Percentiles rank a stretch among this genome's conserved stretches.
Evolutionary conservation across 352 stramenopile species (phyloP).

Genomic region (Pythium biforme): DNA sequence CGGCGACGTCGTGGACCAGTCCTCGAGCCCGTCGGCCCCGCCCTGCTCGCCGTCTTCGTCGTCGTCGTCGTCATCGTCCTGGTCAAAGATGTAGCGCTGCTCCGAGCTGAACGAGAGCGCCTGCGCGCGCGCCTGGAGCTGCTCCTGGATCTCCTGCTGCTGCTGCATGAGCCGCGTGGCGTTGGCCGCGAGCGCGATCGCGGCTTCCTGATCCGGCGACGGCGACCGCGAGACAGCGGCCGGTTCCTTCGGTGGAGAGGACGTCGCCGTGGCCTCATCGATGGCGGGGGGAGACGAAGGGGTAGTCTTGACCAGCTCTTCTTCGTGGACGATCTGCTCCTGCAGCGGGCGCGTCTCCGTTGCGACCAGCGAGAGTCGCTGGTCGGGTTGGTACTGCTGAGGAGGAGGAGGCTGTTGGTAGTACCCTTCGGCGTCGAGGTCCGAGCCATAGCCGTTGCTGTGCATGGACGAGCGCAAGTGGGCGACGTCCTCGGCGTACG

Average conservation of each 20-base stretch:
- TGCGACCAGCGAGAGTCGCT: conserved; percentile 1
- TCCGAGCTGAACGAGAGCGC: conserved; percentile 24
- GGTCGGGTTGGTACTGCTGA: conserved; percentile 1
- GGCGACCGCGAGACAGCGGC: not conserved
- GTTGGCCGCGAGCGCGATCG: conserved; percentile 9
- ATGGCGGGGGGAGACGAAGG: not conserved
- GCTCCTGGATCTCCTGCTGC: conserved; percentile 18
- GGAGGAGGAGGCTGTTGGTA: not conserved
- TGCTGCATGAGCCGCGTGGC: conserved; percentile 14
- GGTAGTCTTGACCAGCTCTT: conserved; percentile 1
- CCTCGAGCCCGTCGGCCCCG: conserved; percentile 28
- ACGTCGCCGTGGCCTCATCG: not conserved
- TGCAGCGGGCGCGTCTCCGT: not conserved
- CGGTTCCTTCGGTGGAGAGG: not conserved
- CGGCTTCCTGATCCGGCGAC: conserved; percentile 6
- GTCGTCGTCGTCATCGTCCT: conserved; percentile 32
- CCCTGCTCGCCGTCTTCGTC: conserved; percentile 33
- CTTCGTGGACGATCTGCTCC: conserved; percentile 6
- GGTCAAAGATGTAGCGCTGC: conserved; percentile 24
- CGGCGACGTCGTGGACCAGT: conserved; percentile 23
- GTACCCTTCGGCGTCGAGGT: not conserved
- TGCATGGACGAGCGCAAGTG: not conserved
- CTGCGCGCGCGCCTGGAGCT: conserved; percentile 12
- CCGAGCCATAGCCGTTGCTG: conserved; percentile 2
- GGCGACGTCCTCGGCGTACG: conserved; percentile 8